Evolutionary conservation across 164 flowering plant species (phyloP), one percentile per base, ranked within the genome.

Genomic region (Sedum album): DNA sequence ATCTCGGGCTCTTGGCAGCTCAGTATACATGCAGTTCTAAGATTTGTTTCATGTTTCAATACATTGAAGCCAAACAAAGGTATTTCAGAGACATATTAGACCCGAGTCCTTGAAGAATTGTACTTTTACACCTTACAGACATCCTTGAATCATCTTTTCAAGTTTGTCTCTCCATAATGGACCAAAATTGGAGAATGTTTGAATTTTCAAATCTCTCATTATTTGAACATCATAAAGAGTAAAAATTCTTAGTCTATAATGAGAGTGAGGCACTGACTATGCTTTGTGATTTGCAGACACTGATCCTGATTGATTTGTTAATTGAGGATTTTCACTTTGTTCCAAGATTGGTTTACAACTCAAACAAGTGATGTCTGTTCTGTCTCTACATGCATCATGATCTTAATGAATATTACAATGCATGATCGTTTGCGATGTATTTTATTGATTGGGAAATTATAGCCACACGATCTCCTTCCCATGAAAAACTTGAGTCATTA

Each of bases 361-460:
- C 60, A 8, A 55, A 25, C 60, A 55, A 55, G 42, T 55, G 60
- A 55, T 55, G 60, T 55, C 23, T 23, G 60, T 55, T 55, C 14
- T 55, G 60, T 55, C 60, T 39, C 42, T 39, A 39, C 42, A 39
- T 39, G 31, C 31, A 55, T 23, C 30, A 55, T 55, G 60, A 6
- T 55, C 60, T 23, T 55, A 55, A 25, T 55, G 60, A 55, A 25
- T 5, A 31, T 53, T 25, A 10, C 42, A 39, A 14, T 39, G 42
- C 42, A 39, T 39, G 8, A 0, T 39, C 11, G 42, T n/a, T n/a
- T n/a, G 42, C 42, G 13, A 14, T 39, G 42, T 39, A 39, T 39
- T 39, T 39, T n/a, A n/a, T n/a, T n/a, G 42, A 39, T 39, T 39
- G 13, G 0, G 6, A 39, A 39, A 39, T 39, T 39, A 39, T 39